phyloP scores from a whole-genome alignment of 768 basidiomycete species.

The Leccinum subgranulosum region DNA sequence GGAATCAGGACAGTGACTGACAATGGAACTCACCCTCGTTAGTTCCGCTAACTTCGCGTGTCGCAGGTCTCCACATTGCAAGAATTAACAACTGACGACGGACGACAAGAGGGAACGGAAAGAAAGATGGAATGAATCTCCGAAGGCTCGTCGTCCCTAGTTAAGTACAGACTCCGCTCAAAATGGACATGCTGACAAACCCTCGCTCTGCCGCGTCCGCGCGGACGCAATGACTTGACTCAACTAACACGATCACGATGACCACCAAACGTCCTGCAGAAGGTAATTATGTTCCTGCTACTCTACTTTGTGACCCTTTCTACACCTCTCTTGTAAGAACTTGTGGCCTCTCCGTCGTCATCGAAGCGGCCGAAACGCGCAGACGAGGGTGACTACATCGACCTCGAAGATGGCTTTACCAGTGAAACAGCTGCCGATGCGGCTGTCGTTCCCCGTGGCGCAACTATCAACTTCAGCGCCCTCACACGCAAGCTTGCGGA shows the following conservation, averaged over 20 bases:
- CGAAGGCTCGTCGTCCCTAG: slow-evolving; percentile 20
- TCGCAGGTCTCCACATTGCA: slow-evolving; percentile 86
- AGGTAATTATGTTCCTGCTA: slow-evolving; percentile 26
- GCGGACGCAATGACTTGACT: too few species aligned
- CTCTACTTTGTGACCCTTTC: background rate
- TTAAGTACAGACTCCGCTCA: slow-evolving; percentile 33
- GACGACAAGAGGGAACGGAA: slow-evolving; percentile 14
- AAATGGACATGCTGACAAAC: slow-evolving; percentile 31
- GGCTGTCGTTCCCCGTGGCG: slow-evolving; percentile 58
- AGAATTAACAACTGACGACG: slow-evolving; percentile 24
- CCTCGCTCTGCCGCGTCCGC: background rate
- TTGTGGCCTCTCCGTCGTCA: slow-evolving; percentile 23
- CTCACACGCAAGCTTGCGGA: slow-evolving; percentile 76
- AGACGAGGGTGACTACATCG: slow-evolving; percentile 56
- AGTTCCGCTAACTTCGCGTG: slow-evolving; percentile 86
- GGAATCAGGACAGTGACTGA: slow-evolving; percentile 3
- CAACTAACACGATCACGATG: too few species aligned
- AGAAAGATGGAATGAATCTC: slow-evolving; percentile 34
- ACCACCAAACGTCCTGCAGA: slow-evolving; percentile 39
- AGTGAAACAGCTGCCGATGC: slow-evolving; percentile 33
- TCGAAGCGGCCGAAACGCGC: slow-evolving; percentile 43
- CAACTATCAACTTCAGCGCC: slow-evolving; percentile 87
- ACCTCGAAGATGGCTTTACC: slow-evolving; percentile 54
- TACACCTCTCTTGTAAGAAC: slow-evolving; percentile 15
- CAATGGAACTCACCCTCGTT: slow-evolving; percentile 73